A percentile compares a stretch with the other conserved stretches of the same genome.
Evolutionary conservation across 2,329 filamentous ascomycete genomes (phyloP).

Genomic region (Sporothrix variecibatus): DNA sequence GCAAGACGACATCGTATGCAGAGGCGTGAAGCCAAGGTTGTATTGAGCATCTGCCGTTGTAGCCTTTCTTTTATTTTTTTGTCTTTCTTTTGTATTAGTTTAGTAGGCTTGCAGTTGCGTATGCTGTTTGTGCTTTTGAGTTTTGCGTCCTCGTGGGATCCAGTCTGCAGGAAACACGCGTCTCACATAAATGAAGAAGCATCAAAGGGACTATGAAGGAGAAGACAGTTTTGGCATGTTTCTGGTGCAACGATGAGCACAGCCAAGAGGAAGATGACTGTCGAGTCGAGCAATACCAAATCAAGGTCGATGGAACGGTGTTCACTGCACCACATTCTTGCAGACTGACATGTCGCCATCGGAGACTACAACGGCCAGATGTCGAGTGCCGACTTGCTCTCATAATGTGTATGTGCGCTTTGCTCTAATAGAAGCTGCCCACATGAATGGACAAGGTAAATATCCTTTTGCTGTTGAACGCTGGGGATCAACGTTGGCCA

Average conservation of each 20-base stretch:
- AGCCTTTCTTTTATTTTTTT: too few relatives aligned
- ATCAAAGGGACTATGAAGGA: background rate
- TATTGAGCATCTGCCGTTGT: background rate
- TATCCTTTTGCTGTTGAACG: too few relatives aligned
- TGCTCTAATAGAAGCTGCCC: too few relatives aligned
- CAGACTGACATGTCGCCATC: too few relatives aligned
- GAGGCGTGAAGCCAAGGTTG: background rate
- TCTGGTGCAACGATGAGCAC: background rate
- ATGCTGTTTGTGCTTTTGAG: background rate
- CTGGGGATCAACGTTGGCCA: background rate
- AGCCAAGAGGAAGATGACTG: background rate
- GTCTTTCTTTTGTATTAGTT: background rate
- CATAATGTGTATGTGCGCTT: too few relatives aligned
- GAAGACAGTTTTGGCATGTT: background rate
- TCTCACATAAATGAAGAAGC: background rate
- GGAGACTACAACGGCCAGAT: too few relatives aligned
- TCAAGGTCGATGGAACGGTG: too few relatives aligned
- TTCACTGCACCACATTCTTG: too few relatives aligned
- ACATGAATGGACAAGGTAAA: background rate
- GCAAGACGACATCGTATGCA: background rate
- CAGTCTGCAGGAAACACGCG: conserved; percentile 5
- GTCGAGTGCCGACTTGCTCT: too few relatives aligned
- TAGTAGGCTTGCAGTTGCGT: background rate
- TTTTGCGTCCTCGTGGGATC: background rate
- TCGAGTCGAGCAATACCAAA: too few relatives aligned